Base-by-base conservation (phyloP, 345 rosid species). In the Aurinia saxatilis region DNA sequence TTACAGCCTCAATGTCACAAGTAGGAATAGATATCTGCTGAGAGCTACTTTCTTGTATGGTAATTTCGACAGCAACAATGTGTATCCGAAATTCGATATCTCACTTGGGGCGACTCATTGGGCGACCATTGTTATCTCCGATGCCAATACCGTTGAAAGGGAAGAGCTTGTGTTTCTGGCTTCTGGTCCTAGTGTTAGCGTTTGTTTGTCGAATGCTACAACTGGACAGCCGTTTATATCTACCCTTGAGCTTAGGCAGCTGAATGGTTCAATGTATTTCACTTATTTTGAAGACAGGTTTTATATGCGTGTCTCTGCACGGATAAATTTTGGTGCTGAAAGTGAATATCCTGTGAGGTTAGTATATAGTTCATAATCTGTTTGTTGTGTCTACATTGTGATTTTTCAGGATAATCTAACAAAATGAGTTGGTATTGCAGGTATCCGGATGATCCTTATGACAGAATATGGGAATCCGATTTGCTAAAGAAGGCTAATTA, bases 141-240 rank as follows among this genome's bases (percentile, higher is more conserved):
- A 95, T 29, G 85, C 89, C 3, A 49, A 53, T 23, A 81, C 84
- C 1, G 77, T 95, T 47, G 98, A 90, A 75, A 76, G 52, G 46
- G 58, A 34, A 27, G 99, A 95, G 75, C 84, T 95, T 10, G 81
- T 95, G 74, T 88, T 95, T 78, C 84, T 90, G 36, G 98, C 99
- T 60, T 69, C 82, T 35, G 76, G 67, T 75, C 77, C 92, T 58
- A 78, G 73, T 9, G 57, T 90, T 35, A 82, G 90, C 17, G 86
- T 95, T 60, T 95, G 99, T 72, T 75, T 95, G 67, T 95, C 99
- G 3, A 90, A 90, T 70, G 99, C 99, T 37, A 95, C 98, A 9
- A 90, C 98, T 1, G 96, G 99, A 9, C 85, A 82, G 78, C 99
- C 98, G 27, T 95, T 95, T 81, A 86, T 95, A 68, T 95, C 99